phyloP scores from a whole-genome alignment of 1,284 basidiomycete genomes.

The Sporisorium iseilematis-ciliati region DNA sequence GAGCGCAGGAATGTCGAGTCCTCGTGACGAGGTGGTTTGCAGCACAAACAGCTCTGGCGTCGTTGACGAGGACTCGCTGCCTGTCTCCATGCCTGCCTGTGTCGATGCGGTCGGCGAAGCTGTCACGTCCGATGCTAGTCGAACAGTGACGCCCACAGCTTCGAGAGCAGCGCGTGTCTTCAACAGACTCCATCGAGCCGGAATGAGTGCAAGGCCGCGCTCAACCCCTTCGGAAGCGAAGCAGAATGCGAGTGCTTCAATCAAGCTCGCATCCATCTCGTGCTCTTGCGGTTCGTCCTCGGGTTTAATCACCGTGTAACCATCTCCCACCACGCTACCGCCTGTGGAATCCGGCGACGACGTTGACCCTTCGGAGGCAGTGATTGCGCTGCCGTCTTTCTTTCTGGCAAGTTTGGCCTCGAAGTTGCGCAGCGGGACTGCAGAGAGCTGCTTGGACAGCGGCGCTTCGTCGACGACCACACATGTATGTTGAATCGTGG shows the following conservation, averaged over 20 bases:
- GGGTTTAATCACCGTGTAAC: conserved; percentile 19
- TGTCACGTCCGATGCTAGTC: conserved; percentile 20
- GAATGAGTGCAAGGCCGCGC: conserved; percentile 61
- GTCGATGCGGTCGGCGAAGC: background rate
- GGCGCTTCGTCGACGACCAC: conserved; percentile 62
- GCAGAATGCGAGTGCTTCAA: conserved; percentile 61
- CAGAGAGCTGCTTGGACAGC: conserved; percentile 22
- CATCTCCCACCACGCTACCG: conserved; percentile 3
- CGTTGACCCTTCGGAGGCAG: background rate
- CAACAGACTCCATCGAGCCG: conserved; percentile 61
- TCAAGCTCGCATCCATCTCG: conserved; percentile 53
- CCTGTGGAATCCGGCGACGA: background rate
- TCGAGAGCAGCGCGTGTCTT: conserved; percentile 50
- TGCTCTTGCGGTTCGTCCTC: conserved; percentile 42
- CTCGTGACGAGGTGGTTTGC: conserved; percentile 60
- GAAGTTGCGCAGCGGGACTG: conserved; percentile 47
- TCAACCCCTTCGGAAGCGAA: conserved; percentile 59
- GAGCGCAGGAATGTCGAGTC: conserved; percentile 64
- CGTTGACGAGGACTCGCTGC: background rate
- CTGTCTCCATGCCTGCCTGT: background rate
- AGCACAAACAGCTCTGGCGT: conserved; percentile 55
- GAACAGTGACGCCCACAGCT: conserved; percentile 60
- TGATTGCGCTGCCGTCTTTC: background rate
- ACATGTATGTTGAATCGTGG: conserved; percentile 61
- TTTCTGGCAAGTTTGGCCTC: conserved; percentile 35